Evolutionary conservation across 1,284 basidiomycete species (phyloP).

Genomic region (Moniliophthora roreri): DNA sequence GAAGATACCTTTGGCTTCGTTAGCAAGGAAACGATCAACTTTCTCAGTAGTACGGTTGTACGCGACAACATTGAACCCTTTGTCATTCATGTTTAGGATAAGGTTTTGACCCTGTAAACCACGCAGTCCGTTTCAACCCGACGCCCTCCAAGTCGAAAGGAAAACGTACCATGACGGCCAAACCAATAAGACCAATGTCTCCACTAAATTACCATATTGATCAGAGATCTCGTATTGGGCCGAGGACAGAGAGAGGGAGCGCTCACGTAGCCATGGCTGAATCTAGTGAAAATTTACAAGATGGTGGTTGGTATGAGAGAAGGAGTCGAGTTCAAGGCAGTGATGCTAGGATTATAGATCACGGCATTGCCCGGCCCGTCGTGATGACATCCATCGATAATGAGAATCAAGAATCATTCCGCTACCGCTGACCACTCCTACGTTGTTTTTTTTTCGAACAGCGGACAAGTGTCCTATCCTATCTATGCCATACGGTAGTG

Average conservation of each 20-base stretch:
- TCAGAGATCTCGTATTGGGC: not conserved
- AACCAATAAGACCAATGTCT: slow-evolving; percentile 92
- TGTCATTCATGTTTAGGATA: slow-evolving; percentile 99
- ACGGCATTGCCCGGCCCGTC: too few species aligned
- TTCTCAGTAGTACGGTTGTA: slow-evolving; percentile 98
- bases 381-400: not conserved
- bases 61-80: slow-evolving; percentile 95
- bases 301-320: slow-evolving; percentile 10
- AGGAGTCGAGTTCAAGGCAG: not conserved
- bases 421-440: not conserved
- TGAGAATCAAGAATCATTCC: not conserved
- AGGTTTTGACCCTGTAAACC: slow-evolving; percentile 84
- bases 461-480: too few species aligned
- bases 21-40: slow-evolving; percentile 93
- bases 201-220: slow-evolving; percentile 48
- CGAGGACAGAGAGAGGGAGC: slow-evolving; percentile 14
- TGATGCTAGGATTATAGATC: too few species aligned
- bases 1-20: slow-evolving; percentile 91
- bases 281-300: slow-evolving; percentile 5
- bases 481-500: too few species aligned
- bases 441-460: too few species aligned
- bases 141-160: slow-evolving; percentile 15
- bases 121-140: slow-evolving; percentile 14
- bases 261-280: slow-evolving; percentile 45
- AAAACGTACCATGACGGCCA: slow-evolving; percentile 89